Conservation (phyloP, 164 flowering plant species). For the Santalum album region DNA sequence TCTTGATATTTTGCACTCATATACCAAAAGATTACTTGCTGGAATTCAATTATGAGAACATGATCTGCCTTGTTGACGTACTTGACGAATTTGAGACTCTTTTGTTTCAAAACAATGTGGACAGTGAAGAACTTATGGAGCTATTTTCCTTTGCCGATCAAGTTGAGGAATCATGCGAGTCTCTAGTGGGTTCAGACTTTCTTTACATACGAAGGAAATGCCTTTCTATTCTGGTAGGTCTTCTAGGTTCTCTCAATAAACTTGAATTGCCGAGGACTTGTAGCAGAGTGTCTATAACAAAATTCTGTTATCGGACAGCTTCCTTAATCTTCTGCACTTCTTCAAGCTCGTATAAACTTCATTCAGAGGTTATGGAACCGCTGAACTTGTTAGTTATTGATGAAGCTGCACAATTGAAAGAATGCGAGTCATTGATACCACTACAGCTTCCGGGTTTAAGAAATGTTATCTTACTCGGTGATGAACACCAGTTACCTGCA, state of each 20-base stretch:
- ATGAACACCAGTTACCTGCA: conserved; percentile 21
- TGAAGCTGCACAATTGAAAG: conserved; percentile 23
- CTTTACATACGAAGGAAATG: conserved; percentile 21
- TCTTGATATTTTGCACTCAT: conserved; percentile 35
- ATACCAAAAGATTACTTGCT: conserved; percentile 21
- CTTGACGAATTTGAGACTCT: conserved; percentile 27
- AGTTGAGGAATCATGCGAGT: not conserved
- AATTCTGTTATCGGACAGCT: conserved; percentile 36
- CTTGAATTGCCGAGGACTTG: conserved; percentile 21
- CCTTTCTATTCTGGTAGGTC: conserved; percentile 17
- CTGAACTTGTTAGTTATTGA: conserved; percentile 30
- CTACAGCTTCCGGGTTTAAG: conserved; percentile 13
- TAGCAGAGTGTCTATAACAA: not conserved
- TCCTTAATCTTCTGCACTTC: conserved; percentile 42
- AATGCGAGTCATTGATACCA: conserved; percentile 20
- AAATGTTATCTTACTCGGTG: conserved; percentile 20
- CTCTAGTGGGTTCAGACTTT: not conserved
- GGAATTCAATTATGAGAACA: conserved; percentile 12
- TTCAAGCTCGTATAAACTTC: conserved; percentile 33
- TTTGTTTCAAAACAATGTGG: conserved; percentile 17
- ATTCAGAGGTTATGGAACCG: conserved; percentile 18
- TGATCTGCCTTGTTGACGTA: conserved; percentile 16
- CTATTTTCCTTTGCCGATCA: conserved; percentile 18
- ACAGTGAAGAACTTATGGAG: conserved; percentile 27
- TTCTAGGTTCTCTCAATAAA: conserved; percentile 19